Evolutionary conservation across 345 rosid species (phyloP).

Genomic region (Hevea brasiliensis): DNA sequence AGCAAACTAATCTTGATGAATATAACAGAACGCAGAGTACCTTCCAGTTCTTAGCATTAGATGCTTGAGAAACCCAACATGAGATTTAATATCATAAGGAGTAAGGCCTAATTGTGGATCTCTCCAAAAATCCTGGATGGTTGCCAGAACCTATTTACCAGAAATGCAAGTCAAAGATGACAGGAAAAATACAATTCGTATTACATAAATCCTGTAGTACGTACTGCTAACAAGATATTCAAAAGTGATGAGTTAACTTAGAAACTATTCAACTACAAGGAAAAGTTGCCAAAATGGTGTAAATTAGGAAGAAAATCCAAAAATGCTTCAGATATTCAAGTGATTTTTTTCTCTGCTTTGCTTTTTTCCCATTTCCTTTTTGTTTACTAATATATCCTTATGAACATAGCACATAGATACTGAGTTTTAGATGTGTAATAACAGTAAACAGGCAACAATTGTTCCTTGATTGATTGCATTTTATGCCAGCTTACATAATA

Average conservation of each 20-base stretch:
- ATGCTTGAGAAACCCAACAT: constrained; percentile 90
- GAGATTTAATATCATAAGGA: constrained; percentile 79
- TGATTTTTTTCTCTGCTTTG: not conserved
- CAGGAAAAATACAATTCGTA: constrained; percentile 9
- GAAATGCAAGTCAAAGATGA: constrained; percentile 16
- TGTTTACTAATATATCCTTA: not conserved
- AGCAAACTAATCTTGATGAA: not conserved
- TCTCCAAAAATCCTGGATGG: constrained; percentile 85
- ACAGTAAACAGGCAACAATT: not conserved
- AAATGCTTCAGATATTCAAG: not conserved
- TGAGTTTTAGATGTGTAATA: not conserved
- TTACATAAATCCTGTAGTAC: not conserved
- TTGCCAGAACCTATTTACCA: constrained; percentile 63
- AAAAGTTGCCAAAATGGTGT: not conserved
- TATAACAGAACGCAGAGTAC: constrained; percentile 32
- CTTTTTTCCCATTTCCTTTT: not conserved
- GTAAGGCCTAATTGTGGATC: constrained; percentile 68
- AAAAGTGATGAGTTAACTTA: not conserved
- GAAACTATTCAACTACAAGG: not conserved
- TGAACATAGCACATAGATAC: not conserved
- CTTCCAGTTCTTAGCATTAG: constrained; percentile 94
- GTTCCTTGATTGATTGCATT: not conserved
- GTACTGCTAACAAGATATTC: not conserved
- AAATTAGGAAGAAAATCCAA: not conserved
- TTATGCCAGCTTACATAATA: not conserved